Evolutionary conservation across 495 filamentous ascomycete genomes (phyloP), one percentile per base, ranked within the genome.

Genomic region (Acidiella bohemica): DNA sequence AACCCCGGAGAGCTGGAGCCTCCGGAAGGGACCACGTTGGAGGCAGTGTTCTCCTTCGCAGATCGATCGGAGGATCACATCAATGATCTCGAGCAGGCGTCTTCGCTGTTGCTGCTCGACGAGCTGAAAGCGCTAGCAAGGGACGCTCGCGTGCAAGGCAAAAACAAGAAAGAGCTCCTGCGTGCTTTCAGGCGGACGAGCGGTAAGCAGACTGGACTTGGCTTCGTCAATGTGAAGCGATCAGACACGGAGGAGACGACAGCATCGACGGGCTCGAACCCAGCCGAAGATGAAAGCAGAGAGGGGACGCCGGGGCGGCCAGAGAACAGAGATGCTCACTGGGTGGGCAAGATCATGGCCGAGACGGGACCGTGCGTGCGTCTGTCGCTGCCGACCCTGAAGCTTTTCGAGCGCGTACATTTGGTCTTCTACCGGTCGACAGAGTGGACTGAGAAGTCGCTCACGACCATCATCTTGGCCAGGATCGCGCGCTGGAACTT

Each of bases 371-470:
- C 81, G 23, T 86, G 85, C 41, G 80, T 95, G 34, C 67, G 88
- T 27, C 76, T 97, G 12, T 77, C 84, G 1, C 58, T 76, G 1
- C 64, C 76, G 6, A 70, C 76, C n/a, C 71, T 84, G 41, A 80
- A 75, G 42, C 70, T 97, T 4, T 97, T 97, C 51, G 86, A 94
- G 54, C 73, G 90, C 22, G 84, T 95, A 1, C 88, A 96, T 60
- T 62, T 97, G 5, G 87, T 97, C 35, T 96, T 94, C 55, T 95
- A 95, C 54, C 71, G 87, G 22, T 95, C 87, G 20, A 93, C 87
- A 0, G 86, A 94, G 56, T 96, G 88, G 87, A 90, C 87, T 0
- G 90, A 95, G 51, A 95, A 93, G 51, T 94, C 88, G 9, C 70
- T 97, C 2, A 94, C 84, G 2, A 88, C 87, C 2, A 88, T 96